These are phyloP conservation scores for Ceratocystis cacaofunesta DNA, from an alignment of 2,329 filamentous ascomycete species.

Conservation along the genomic window DNA sequence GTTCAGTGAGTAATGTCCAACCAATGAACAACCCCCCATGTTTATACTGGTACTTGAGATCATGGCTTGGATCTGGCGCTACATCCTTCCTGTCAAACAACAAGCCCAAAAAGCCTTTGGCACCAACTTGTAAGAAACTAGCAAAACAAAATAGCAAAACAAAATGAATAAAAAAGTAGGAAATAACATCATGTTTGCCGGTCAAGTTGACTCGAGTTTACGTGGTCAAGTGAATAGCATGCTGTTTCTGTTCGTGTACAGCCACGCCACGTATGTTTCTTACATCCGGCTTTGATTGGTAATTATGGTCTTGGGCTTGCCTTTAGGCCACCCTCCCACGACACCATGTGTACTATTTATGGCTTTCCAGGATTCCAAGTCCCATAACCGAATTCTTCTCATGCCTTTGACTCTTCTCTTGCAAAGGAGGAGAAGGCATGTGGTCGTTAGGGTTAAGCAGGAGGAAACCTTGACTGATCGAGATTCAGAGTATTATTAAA, in stretches of 20 bases:
- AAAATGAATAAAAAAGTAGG: background rate
- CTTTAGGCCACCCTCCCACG: background rate
- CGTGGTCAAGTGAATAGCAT: background rate
- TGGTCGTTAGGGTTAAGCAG: background rate
- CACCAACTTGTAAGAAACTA: background rate
- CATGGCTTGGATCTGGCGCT: background rate
- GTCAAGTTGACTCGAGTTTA: background rate
- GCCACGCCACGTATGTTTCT: background rate
- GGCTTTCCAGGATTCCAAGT: background rate
- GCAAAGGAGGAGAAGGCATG: background rate
- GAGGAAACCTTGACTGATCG: background rate
- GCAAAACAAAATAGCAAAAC: background rate
- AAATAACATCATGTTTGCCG: background rate
- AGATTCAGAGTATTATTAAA: background rate
- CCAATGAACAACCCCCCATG: background rate
- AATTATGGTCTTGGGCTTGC: background rate
- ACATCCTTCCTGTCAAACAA: background rate
- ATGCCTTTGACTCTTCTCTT: background rate
- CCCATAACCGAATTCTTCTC: background rate
- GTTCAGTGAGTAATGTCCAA: background rate
- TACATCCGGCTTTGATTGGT: background rate
- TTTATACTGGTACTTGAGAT: too few relatives aligned
- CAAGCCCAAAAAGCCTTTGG: background rate
- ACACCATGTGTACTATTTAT: background rate
- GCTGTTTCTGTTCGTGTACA: background rate